Percentiles rank a stretch among this genome's conserved stretches.
phyloP scores from a whole-genome alignment of 176 grass and related monocot species.

The Oryza rufipogon region DNA sequence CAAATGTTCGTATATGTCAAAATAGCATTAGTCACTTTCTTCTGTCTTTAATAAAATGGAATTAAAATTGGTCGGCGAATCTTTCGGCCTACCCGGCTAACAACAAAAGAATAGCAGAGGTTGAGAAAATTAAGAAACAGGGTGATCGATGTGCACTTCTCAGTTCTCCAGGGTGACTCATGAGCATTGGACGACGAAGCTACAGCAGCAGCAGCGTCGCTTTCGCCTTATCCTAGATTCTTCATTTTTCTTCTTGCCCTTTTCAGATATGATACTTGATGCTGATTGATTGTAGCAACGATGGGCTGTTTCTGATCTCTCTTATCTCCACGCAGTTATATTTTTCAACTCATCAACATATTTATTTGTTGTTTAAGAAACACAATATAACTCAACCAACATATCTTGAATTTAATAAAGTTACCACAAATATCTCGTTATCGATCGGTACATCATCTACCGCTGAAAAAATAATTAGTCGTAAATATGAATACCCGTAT shows the following conservation, averaged over 20 bases:
- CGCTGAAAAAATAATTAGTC: no score
- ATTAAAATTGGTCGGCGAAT: not conserved
- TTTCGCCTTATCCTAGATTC: slow-evolving; percentile 36
- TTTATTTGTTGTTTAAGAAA: not conserved
- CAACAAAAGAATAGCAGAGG: not conserved
- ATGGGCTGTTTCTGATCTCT: not conserved
- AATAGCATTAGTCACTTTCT: not conserved
- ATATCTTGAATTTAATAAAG: no score
- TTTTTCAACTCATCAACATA: slow-evolving; percentile 12
- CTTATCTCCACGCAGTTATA: not conserved
- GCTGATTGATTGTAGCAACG: slow-evolving; percentile 21
- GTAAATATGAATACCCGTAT: no score
- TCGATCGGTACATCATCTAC: no score
- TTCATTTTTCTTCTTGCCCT: not conserved
- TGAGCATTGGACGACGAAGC: not conserved
- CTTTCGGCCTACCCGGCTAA: not conserved
- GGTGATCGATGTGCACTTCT: slow-evolving; percentile 8
- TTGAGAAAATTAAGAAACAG: not conserved
- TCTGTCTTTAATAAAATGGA: no score
- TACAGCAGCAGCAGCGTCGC: not conserved
- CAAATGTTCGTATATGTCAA: not conserved
- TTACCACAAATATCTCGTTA: no score
- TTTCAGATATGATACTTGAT: not conserved
- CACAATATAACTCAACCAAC: no score
- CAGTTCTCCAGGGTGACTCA: slow-evolving; percentile 41